These are phyloP conservation scores for Pseudonectria foliicola DNA, from an alignment of 2,329 filamentous ascomycete species.

Conservation along the genomic window DNA sequence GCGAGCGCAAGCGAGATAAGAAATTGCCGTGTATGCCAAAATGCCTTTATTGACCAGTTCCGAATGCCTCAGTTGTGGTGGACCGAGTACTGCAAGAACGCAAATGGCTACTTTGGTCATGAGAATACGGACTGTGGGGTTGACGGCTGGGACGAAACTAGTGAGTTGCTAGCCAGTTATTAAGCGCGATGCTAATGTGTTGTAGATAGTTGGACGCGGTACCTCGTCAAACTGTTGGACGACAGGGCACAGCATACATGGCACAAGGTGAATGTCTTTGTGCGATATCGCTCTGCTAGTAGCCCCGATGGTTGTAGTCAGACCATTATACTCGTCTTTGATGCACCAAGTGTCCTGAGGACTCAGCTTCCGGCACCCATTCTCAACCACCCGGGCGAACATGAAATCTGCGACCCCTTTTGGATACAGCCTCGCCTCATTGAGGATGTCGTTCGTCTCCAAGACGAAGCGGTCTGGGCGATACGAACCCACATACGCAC, in stretches of 20 bases:
- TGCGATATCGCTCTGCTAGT: constrained; percentile 15
- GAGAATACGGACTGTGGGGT: constrained; percentile 12
- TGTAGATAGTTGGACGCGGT: constrained; percentile 27
- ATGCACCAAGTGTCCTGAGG: constrained; percentile 8
- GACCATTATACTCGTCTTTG: constrained; percentile 26
- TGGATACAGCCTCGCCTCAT: constrained; percentile 29
- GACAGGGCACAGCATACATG: constrained; percentile 21
- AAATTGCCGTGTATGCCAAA: constrained; percentile 20
- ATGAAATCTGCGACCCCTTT: constrained; percentile 23
- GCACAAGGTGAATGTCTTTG: constrained; percentile 29
- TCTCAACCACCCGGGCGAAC: background rate
- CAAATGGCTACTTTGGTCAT: constrained; percentile 35
- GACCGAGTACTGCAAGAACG: constrained; percentile 24
- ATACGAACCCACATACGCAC: constrained; percentile 28
- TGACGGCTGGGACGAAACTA: no score
- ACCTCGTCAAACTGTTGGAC: constrained; percentile 23
- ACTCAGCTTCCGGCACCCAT: constrained; percentile 4
- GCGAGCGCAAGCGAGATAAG: constrained; percentile 25
- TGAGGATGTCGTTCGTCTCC: constrained; percentile 23
- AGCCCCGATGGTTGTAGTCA: no score
- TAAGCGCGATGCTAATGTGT: background rate
- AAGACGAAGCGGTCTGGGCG: constrained; percentile 33
- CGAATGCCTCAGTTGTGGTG: constrained; percentile 29
- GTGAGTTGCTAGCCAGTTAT: constrained; percentile 8
- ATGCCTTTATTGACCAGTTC: constrained; percentile 17